phyloP scores from a whole-genome alignment of 768 basidiomycete genomes.

The Tylopilus sp. region DNA sequence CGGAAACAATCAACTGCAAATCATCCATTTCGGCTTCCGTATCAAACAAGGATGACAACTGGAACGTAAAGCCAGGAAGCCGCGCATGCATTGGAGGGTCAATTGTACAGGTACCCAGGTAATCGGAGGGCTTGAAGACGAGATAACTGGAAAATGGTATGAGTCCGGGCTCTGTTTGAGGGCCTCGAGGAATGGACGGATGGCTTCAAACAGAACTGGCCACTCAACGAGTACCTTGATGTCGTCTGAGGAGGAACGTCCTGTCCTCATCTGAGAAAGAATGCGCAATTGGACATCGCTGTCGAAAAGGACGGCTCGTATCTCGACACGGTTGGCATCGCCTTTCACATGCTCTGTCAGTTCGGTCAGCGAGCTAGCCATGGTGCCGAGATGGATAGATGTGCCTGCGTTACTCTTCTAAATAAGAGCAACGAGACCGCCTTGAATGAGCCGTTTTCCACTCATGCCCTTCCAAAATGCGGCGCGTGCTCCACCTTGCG shows the following conservation, averaged over 20 bases:
- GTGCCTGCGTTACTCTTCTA: slow-evolving; percentile 36
- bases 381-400: slow-evolving; percentile 53
- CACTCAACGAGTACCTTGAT: slow-evolving; percentile 52
- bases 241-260: slow-evolving; percentile 20
- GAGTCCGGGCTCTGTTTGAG: slow-evolving; percentile 54
- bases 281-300: slow-evolving; percentile 48
- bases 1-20: slow-evolving; percentile 39
- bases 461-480: slow-evolving; percentile 62
- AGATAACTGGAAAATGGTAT: slow-evolving; percentile 56
- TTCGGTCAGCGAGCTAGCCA: slow-evolving; percentile 43
- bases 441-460: slow-evolving; percentile 56
- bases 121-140: slow-evolving; percentile 39
- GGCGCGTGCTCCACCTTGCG: slow-evolving; percentile 36
- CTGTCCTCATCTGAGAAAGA: slow-evolving; percentile 35
- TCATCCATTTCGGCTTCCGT: slow-evolving; percentile 36
- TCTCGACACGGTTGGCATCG: slow-evolving; percentile 33
- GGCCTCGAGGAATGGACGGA: slow-evolving; percentile 64
- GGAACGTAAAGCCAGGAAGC: slow-evolving; percentile 53
- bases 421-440: slow-evolving; percentile 62
- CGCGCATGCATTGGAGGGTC: slow-evolving; percentile 53
- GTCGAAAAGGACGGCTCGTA: slow-evolving; percentile 61
- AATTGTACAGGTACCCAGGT: slow-evolving; percentile 35
- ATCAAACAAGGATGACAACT: slow-evolving; percentile 54
- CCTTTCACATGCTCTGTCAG: slow-evolving; percentile 42
- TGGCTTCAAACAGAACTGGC: slow-evolving; percentile 63